Evolutionary conservation across 331 rosid genomes (phyloP).

Genomic region (Dryas integrifolia): DNA sequence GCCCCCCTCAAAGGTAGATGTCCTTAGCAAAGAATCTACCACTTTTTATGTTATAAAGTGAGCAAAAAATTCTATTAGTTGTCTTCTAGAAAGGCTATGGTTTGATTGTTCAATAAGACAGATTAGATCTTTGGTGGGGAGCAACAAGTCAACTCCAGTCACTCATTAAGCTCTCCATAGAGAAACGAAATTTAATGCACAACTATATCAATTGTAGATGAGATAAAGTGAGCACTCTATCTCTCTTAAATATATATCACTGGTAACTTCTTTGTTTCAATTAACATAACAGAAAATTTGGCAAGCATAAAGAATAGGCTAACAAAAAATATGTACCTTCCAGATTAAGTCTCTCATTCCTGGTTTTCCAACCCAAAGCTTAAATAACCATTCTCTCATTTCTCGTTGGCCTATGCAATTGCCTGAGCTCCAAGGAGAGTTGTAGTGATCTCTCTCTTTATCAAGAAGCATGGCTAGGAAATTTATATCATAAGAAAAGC

Average conservation of each 20-base stretch:
- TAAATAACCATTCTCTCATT: constrained; percentile 89
- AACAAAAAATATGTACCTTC: constrained; percentile 58
- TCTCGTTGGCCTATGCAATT: constrained; percentile 93
- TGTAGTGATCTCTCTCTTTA: constrained; percentile 85
- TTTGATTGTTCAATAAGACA: background rate
- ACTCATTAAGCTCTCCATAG: background rate
- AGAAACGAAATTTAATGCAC: background rate
- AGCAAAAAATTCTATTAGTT: background rate
- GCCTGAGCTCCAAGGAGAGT: constrained; percentile 80
- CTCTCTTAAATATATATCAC: background rate
- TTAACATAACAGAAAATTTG: background rate
- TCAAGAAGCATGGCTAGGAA: constrained; percentile 80
- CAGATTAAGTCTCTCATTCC: constrained; percentile 76
- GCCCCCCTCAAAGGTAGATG: background rate
- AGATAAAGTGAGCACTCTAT: background rate
- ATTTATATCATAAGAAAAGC: constrained; percentile 74
- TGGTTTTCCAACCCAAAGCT: constrained; percentile 81
- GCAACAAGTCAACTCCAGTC: background rate
- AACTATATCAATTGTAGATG: background rate
- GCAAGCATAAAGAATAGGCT: background rate
- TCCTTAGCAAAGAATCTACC: constrained; percentile 2
- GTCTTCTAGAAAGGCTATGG: background rate
- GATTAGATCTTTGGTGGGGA: background rate
- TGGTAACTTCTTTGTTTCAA: background rate
- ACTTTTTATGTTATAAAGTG: background rate